Conservation (phyloP, 2,329 filamentous ascomycete species). For the Teratosphaeriaceae sp. region DNA sequence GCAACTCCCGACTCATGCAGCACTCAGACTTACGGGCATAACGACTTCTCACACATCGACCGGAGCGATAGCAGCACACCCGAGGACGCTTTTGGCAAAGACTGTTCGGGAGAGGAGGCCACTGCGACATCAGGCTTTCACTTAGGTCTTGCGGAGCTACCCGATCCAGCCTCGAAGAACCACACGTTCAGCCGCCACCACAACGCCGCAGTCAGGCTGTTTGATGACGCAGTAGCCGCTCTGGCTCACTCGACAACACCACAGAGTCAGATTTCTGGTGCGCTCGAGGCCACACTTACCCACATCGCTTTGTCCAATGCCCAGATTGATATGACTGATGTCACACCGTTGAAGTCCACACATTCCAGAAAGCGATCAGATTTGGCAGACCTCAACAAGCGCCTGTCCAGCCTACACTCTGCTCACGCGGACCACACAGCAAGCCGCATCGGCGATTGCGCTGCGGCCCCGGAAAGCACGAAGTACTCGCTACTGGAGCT, state of each 20-base stretch:
- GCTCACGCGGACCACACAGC: constrained; percentile 4
- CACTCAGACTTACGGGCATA: neutral
- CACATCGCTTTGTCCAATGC: constrained; percentile 17
- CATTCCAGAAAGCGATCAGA: constrained; percentile 3
- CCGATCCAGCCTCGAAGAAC: neutral
- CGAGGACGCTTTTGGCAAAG: constrained; percentile 15
- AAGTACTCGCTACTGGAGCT: constrained; percentile 11
- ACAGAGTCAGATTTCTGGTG: constrained; percentile 19
- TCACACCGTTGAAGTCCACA: neutral
- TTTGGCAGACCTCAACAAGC: constrained; percentile 8
- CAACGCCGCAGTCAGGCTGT: constrained; percentile 7
- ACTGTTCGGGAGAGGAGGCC: constrained; percentile 20
- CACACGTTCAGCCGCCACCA: constrained; percentile 5
- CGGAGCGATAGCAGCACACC: constrained; percentile 19
- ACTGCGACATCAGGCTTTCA: constrained; percentile 15
- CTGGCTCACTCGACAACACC: constrained; percentile 15
- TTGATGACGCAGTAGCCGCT: constrained; percentile 9
- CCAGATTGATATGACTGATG: neutral
- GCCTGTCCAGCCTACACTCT: constrained; percentile 9
- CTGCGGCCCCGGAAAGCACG: constrained; percentile 5
- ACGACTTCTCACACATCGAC: neutral
- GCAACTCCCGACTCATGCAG: neutral
- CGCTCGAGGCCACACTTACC: constrained; percentile 22
- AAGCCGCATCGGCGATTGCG: neutral
- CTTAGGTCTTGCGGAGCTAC: neutral